A percentile compares a stretch with the other conserved stretches of the same genome.
These are phyloP conservation scores for Skeletonema tropicum DNA, from an alignment of 108 stramenopile genomes.

Conservation along the genomic window DNA sequence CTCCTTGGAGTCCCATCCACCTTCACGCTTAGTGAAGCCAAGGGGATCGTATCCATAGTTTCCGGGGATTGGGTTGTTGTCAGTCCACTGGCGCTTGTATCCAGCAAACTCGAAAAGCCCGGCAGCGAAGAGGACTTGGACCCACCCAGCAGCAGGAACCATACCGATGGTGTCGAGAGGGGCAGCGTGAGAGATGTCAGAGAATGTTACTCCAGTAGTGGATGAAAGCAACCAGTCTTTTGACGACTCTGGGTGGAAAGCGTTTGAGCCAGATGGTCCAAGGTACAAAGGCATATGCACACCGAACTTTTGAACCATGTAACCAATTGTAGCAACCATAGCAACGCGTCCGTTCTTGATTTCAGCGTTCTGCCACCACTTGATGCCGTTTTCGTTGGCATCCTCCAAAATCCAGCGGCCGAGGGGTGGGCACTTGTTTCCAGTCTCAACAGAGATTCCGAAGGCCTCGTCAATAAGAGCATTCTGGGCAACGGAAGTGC, in stretches of 20 bases:
- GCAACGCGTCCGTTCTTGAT: slow-evolving; percentile 81
- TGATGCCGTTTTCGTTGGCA: slow-evolving; percentile 64
- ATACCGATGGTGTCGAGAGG: slow-evolving; percentile 75
- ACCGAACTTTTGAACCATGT: slow-evolving; percentile 69
- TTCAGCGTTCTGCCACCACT: slow-evolving; percentile 85
- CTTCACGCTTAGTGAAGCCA: slow-evolving; percentile 77
- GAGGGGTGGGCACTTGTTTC: slow-evolving; percentile 79
- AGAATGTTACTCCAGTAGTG: slow-evolving; percentile 63
- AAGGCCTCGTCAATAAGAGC: slow-evolving; percentile 68
- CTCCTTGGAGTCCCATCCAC: slow-evolving; percentile 60
- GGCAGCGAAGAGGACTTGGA: slow-evolving; percentile 68
- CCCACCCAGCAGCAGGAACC: slow-evolving; percentile 69
- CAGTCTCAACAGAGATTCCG: slow-evolving; percentile 71
- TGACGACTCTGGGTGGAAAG: slow-evolving; percentile 62
- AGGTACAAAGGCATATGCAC: slow-evolving; percentile 81
- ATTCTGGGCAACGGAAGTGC: slow-evolving; percentile 36
- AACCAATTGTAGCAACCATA: slow-evolving; percentile 82
- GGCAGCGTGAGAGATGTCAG: slow-evolving; percentile 63
- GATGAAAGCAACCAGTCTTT: slow-evolving; percentile 40
- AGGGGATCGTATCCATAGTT: slow-evolving; percentile 85
- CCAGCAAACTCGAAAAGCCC: slow-evolving; percentile 74
- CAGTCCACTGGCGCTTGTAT: slow-evolving; percentile 68
- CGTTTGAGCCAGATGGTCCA: slow-evolving; percentile 74
- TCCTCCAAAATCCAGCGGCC: slow-evolving; percentile 70
- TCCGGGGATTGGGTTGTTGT: slow-evolving; percentile 64